Evolutionary conservation across 306 rosid species (phyloP), one percentile per base, ranked within the genome.

Genomic region (Erythrophleum fordii): DNA sequence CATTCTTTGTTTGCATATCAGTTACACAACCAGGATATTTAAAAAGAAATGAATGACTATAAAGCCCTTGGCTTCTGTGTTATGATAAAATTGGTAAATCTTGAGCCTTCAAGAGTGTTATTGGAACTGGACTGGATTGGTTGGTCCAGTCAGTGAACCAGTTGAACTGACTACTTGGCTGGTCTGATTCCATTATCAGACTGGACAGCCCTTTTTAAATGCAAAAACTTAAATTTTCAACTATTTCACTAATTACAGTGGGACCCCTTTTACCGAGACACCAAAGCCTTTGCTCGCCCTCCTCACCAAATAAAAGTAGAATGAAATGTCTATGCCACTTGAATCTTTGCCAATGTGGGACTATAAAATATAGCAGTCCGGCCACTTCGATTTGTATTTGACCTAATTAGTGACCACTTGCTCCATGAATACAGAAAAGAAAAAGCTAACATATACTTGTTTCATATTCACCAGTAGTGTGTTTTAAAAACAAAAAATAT

Each of bases 1-100:
- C 69, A 62, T 62, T 17, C 69, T 62, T 31, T 62, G 46, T 35
- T 65, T 37, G 48, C 71, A n/a, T 35, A 65, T 65, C 28, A 65
- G 48, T 65, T 65, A 65, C 71, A 35, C 5, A 64, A 35, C n/a
- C 5, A 34, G 18, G 28, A 65, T 18, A 20, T 35, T 34, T 8
- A 35, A 11, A 31, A 29, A 29, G 69, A 29, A 14, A 64, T 18
- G 25, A 37, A 35, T 35, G n/a, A 35, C 71, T 35, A 10, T 20
- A 64, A 12, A 64, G 39, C 46, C 45, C 25, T 35, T 7, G 34
- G 70, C 26, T 34, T 26, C 6, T 16, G 26, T 34, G 7, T 7
- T 8, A 34, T 64, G 45, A 64, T 20, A 18, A 35, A 64, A 64
- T 17, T 1, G 70, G 46, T 64, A 35, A 64, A 17, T 31, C 20